A percentile compares a stretch with the other conserved stretches of the same genome.
Evolutionary conservation across 176 grass and related monocot species (phyloP).

Genomic region (Ananas comosus): DNA sequence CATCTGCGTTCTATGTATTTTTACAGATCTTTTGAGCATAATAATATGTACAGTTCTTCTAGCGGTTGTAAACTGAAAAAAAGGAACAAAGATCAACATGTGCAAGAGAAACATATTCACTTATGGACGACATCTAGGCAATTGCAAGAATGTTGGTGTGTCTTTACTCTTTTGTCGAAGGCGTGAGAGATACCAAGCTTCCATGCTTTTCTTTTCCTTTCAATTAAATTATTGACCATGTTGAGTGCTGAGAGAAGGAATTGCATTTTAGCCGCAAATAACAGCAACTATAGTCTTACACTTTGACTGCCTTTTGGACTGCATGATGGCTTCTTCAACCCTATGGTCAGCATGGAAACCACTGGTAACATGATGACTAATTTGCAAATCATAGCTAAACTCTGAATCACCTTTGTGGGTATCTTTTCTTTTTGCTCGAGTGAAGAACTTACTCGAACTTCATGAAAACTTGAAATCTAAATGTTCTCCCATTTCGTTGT

Average conservation of each 20-base stretch:
- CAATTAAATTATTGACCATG: not conserved
- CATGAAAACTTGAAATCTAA: no score
- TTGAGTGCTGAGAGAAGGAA: not conserved
- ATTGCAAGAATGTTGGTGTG: not conserved
- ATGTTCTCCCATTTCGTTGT: no score
- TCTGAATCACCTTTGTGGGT: no score
- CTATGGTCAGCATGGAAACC: not conserved
- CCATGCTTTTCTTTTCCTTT: not conserved
- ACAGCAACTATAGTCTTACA: not conserved
- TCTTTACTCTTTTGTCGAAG: not conserved
- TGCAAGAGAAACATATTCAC: not conserved
- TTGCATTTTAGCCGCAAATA: not conserved
- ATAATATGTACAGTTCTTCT: not conserved
- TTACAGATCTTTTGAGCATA: no score
- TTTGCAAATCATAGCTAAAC: no score
- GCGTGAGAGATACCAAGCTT: not conserved
- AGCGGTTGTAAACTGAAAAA: not conserved
- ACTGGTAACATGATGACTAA: not conserved
- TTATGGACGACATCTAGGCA: not conserved
- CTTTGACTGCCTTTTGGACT: not conserved
- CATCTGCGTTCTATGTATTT: no score
- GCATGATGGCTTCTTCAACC: not conserved
- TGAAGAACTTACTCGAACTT: no score
- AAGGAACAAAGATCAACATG: not conserved
- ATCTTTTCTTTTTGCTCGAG: no score